These are phyloP conservation scores for Penicillium herquei DNA, from an alignment of 495 filamentous ascomycete genomes.

Conservation along the genomic window DNA sequence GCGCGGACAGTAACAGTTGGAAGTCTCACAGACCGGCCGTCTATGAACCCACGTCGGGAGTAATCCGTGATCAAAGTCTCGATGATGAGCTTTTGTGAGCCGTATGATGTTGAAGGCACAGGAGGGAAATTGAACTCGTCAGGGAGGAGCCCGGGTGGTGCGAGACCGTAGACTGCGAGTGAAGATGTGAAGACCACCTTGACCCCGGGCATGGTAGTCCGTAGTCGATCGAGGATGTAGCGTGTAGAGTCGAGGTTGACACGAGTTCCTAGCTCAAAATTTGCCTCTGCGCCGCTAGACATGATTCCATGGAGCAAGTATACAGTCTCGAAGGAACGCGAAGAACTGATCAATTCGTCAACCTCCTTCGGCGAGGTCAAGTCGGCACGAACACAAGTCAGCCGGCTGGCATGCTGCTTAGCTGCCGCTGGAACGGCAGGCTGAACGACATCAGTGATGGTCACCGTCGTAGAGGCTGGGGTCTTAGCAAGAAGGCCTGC, in stretches of 20 bases:
- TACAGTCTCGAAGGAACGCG: constrained; percentile 55
- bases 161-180: constrained; percentile 61
- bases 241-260: constrained; percentile 76
- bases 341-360: constrained; percentile 46
- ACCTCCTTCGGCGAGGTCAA: constrained; percentile 58
- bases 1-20: constrained; percentile 75
- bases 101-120: constrained; percentile 69
- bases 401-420: constrained; percentile 39
- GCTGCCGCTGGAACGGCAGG: constrained; percentile 53
- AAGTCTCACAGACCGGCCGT: constrained; percentile 65
- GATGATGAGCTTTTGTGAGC: constrained; percentile 74
- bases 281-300: constrained; percentile 71
- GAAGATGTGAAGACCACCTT: constrained; percentile 60
- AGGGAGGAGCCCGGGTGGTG: constrained; percentile 43
- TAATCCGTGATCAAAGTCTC: constrained; percentile 76
- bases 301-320: constrained; percentile 87
- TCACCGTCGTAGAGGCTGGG: constrained; percentile 49
- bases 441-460: constrained; percentile 63
- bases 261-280: constrained; percentile 68
- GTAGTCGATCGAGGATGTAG: constrained; percentile 60
- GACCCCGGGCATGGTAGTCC: constrained; percentile 55
- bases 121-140: constrained; percentile 59
- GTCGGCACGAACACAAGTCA: constrained; percentile 59
- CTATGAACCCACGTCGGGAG: constrained; percentile 65
- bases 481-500: constrained; percentile 55